phyloP scores from a whole-genome alignment of 2,329 filamentous ascomycete genomes.

The Cladosporium oxysporum region DNA sequence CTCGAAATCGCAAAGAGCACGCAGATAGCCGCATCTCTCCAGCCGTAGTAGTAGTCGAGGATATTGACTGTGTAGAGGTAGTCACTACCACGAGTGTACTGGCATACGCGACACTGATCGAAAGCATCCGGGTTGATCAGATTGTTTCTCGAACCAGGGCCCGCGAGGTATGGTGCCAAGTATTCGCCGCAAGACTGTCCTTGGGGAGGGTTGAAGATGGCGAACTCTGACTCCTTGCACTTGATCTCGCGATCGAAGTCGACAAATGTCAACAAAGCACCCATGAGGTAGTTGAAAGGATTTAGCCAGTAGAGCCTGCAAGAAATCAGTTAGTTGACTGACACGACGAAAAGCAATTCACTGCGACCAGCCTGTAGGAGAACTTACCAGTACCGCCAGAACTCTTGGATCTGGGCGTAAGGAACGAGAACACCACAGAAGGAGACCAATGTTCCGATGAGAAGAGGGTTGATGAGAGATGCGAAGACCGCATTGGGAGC shows the following conservation, averaged over 20 bases:
- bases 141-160: slow-evolving; percentile 45
- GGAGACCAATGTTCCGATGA: slow-evolving; percentile 36
- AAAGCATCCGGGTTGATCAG: slow-evolving; percentile 63
- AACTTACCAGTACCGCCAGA: slow-evolving; percentile 48
- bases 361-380: no score
- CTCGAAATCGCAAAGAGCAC: slow-evolving; percentile 52
- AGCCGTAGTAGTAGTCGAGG: slow-evolving; percentile 62
- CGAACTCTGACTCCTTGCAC: slow-evolving; percentile 41
- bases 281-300: slow-evolving; percentile 48
- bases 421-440: slow-evolving; percentile 41
- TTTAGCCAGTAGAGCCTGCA: slow-evolving; percentile 36
- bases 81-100: slow-evolving; percentile 59
- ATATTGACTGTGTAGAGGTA: slow-evolving; percentile 63
- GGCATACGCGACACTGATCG: slow-evolving; percentile 60
- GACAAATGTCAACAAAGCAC: slow-evolving; percentile 42
- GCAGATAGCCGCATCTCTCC: slow-evolving; percentile 65
- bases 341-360: background rate
- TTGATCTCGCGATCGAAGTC: slow-evolving; percentile 45
- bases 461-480: slow-evolving; percentile 45
- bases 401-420: slow-evolving; percentile 36
- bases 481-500: slow-evolving; percentile 49
- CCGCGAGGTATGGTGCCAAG: slow-evolving; percentile 52
- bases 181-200: slow-evolving; percentile 61
- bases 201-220: slow-evolving; percentile 51
- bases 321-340: background rate